These are phyloP conservation scores for Jamesozyma piceae DNA, from an alignment of 805 yeast genomes.

Conservation along the genomic window DNA sequence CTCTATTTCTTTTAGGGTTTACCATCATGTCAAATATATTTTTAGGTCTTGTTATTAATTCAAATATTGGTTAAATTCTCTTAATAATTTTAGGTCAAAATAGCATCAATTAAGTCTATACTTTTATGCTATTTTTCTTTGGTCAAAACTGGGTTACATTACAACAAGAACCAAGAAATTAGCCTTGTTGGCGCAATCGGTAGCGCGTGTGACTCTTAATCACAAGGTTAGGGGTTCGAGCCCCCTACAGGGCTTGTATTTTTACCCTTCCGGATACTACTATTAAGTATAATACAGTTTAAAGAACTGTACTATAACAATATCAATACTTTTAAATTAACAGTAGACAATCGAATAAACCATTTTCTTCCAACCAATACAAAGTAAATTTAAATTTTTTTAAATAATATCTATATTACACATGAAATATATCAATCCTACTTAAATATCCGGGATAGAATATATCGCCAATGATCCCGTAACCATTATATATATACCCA, in stretches of 20 bases:
- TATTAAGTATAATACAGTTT: background rate
- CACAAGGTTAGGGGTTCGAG: conserved; percentile 31
- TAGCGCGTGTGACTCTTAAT: conserved; percentile 31
- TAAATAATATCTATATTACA: conserved; percentile 1
- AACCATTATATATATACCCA: background rate
- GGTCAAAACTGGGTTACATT: no score
- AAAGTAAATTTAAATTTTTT: no score
- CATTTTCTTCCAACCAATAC: background rate
- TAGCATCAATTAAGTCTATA: no score
- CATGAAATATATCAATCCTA: background rate
- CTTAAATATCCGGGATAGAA: background rate
- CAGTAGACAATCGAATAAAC: no score
- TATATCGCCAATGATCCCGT: background rate
- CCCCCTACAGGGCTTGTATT: conserved; percentile 29
- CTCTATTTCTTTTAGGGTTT: no score
- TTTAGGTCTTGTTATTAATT: no score
- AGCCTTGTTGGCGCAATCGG: conserved; percentile 31
- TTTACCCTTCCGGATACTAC: background rate
- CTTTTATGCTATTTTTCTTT: no score
- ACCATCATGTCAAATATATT: no score
- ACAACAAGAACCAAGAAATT: background rate
- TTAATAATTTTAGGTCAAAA: no score
- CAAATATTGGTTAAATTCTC: no score
- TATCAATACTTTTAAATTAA: no score
- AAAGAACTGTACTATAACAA: no score